Evolutionary conservation across 176 grass and related monocot species (phyloP).

Genomic region (Ensete ventricosum): DNA sequence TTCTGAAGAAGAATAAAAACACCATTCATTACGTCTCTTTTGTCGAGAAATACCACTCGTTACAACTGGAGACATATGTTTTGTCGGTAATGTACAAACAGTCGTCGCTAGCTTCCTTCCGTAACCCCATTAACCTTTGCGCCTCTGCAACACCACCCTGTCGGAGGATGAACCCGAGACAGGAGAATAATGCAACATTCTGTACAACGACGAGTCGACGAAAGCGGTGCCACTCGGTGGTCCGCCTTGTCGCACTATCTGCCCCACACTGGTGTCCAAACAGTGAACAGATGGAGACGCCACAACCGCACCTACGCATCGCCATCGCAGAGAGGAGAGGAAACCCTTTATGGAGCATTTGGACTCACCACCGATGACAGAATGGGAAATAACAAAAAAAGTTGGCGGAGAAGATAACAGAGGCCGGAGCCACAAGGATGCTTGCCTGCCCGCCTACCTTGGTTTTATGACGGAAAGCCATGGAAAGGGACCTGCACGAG

Average conservation of each 20-base stretch:
- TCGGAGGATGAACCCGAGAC: constrained; percentile 24
- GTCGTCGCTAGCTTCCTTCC: neutral
- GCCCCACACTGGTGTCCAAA: constrained; percentile 9
- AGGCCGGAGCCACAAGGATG: constrained; percentile 3
- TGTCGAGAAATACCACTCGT: neutral
- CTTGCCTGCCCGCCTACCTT: neutral
- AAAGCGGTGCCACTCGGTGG: constrained; percentile 27
- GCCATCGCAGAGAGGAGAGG: neutral
- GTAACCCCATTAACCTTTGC: constrained; percentile 9
- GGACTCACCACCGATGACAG: neutral
- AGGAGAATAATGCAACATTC: constrained; percentile 26
- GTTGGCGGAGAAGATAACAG: constrained; percentile 8
- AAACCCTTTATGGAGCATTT: constrained; percentile 16
- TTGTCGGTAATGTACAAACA: neutral
- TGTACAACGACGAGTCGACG: constrained; percentile 28
- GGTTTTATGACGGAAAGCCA: constrained; percentile 4
- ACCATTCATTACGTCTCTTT: neutral
- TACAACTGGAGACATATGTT: neutral
- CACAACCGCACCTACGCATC: neutral
- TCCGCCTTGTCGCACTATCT: constrained; percentile 35
- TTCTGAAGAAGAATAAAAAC: too few relatives aligned
- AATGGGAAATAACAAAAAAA: neutral
- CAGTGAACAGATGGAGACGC: constrained; percentile 1
- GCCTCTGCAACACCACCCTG: constrained; percentile 31
- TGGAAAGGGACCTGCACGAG: constrained; percentile 6